Evolutionary conservation across 148 eudicot species (phyloP).

Genomic region (Rhododendron williamsianum): DNA sequence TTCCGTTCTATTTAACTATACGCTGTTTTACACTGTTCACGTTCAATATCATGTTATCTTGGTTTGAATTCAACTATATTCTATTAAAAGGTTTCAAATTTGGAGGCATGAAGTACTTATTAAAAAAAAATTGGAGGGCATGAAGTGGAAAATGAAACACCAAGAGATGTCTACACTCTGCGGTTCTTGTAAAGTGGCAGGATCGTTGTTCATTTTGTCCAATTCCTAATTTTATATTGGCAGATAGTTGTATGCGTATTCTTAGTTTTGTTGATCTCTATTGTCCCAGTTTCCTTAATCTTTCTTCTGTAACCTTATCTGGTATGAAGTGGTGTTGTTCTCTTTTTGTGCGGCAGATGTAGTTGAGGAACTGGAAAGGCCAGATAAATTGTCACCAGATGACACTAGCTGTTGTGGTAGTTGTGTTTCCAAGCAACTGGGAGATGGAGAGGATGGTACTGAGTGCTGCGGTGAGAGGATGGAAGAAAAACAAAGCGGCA

Average conservation of each 20-base stretch:
- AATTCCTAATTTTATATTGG: not conserved
- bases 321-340: not conserved
- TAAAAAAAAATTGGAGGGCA: not conserved
- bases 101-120: not conserved
- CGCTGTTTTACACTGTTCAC: not conserved
- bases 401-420: constrained; percentile 11
- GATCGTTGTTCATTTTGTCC: not conserved
- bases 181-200: not conserved
- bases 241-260: not conserved
- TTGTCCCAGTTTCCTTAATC: not conserved
- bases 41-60: not conserved
- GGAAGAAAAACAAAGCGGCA: constrained; percentile 15
- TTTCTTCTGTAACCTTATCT: not conserved
- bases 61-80: not conserved
- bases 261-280: not conserved
- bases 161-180: not conserved
- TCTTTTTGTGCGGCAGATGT: not conserved
- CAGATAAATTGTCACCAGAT: constrained; percentile 11
- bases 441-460: constrained; percentile 12
- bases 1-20: not conserved
- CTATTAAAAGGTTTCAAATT: not conserved
- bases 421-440: constrained; percentile 12
- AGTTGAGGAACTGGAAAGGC: constrained; percentile 11
- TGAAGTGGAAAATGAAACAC: constrained; percentile 3
- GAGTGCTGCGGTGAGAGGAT: constrained; percentile 1